Conservation (phyloP, 2,329 filamentous ascomycete species). For the Moelleriella libera region DNA sequence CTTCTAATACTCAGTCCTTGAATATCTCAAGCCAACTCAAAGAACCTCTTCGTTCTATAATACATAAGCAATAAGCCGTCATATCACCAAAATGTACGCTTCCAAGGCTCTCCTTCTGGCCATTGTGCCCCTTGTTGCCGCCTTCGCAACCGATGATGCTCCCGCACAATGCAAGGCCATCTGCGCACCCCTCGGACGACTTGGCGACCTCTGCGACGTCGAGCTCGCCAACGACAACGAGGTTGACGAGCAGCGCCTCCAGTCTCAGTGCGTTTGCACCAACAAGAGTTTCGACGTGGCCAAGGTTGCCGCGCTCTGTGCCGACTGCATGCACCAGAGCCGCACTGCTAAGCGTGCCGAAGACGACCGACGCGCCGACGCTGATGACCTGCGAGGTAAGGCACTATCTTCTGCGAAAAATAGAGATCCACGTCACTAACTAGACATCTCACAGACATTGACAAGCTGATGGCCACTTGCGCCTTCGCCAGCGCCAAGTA, state of each 20-base stretch:
- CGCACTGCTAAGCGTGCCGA: background rate
- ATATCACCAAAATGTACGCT: constrained; percentile 12
- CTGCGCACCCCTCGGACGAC: constrained; percentile 20
- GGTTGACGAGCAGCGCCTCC: constrained; percentile 20
- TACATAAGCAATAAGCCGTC: background rate
- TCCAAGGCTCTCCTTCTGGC: constrained; percentile 13
- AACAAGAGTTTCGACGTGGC: constrained; percentile 25
- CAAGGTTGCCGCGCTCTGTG: constrained; percentile 19
- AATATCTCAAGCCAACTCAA: background rate
- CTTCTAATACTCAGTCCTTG: background rate
- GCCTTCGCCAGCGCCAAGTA: constrained; percentile 18
- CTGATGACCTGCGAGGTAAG: background rate
- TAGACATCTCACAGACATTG: background rate
- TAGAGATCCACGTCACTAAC: background rate
- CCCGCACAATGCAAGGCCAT: constrained; percentile 19
- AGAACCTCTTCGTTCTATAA: background rate
- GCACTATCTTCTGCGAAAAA: too few species aligned
- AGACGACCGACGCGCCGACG: background rate
- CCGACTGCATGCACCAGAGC: constrained; percentile 22
- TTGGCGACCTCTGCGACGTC: constrained; percentile 21
- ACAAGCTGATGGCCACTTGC: constrained; percentile 8
- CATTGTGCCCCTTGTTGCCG: constrained; percentile 13
- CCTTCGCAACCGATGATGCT: constrained; percentile 18
- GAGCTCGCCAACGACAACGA: constrained; percentile 15
- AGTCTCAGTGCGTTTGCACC: constrained; percentile 25